phyloP scores from a whole-genome alignment of 2,329 filamentous ascomycete genomes.

The Lachnellula subtilissima region DNA sequence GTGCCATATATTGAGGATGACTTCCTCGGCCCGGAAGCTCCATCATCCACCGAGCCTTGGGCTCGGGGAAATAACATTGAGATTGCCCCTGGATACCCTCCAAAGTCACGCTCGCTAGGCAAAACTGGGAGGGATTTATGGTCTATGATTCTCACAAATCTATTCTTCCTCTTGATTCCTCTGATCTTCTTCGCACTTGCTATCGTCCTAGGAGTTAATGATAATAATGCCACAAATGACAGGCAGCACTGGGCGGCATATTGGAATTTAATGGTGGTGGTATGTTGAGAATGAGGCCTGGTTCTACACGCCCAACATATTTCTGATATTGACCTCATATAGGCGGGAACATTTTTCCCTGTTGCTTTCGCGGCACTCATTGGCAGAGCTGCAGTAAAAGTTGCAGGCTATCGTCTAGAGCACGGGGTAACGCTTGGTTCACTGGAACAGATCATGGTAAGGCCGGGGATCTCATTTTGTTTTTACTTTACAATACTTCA shows the following conservation, averaged over 20 bases:
- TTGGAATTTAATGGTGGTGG: conserved; percentile 6
- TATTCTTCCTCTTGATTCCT: conserved; percentile 2
- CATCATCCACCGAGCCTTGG: background rate
- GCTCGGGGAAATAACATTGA: conserved; percentile 3
- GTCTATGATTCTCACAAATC: background rate
- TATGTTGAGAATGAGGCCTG: background rate
- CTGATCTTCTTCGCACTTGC: conserved; percentile 4
- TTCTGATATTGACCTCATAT: background rate
- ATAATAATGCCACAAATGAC: conserved; percentile 4
- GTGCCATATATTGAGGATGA: background rate
- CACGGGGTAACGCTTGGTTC: conserved; percentile 4
- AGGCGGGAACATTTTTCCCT: conserved; percentile 12
- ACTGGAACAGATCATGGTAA: conserved; percentile 14
- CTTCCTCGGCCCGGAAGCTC: background rate
- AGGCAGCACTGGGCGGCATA: conserved; percentile 3
- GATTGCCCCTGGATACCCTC: background rate
- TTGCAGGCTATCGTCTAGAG: conserved; percentile 11
- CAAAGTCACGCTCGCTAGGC: background rate
- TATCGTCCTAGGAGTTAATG: conserved; percentile 1
- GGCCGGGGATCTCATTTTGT: too few species aligned
- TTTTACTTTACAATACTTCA: too few species aligned
- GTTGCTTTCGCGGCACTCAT: conserved; percentile 14
- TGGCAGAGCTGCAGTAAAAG: conserved; percentile 5
- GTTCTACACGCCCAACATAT: background rate
- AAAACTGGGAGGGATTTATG: background rate